A percentile compares a stretch with the other conserved stretches of the same genome.
phyloP scores from a whole-genome alignment of 768 basidiomycete genomes.

The Hericium coralloides region DNA sequence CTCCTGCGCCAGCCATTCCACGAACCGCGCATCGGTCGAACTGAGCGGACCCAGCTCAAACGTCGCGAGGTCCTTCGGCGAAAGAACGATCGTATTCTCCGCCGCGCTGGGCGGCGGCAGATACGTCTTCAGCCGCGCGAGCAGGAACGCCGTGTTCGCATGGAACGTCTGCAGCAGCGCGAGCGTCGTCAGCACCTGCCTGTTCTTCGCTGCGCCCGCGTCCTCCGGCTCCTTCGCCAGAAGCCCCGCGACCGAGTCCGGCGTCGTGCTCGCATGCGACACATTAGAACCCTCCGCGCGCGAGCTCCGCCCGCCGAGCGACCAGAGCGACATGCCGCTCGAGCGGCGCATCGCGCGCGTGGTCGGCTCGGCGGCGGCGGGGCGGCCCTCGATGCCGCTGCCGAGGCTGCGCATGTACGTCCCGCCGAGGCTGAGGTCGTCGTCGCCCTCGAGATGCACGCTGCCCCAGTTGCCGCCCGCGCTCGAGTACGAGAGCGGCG shows the following conservation, averaged over 20 bases:
- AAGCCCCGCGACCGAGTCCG: background rate
- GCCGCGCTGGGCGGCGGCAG: slow-evolving; percentile 1
- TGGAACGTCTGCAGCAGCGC: slow-evolving; percentile 52
- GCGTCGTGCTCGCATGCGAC: background rate
- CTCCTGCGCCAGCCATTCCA: slow-evolving; percentile 70
- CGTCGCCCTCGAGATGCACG: slow-evolving; percentile 57
- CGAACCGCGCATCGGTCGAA: slow-evolving; percentile 56
- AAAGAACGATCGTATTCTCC: slow-evolving; percentile 31
- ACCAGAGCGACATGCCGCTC: slow-evolving; percentile 25
- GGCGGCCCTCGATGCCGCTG: slow-evolving; percentile 62
- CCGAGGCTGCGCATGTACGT: slow-evolving; percentile 49
- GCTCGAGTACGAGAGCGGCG: slow-evolving; percentile 8
- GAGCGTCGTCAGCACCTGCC: slow-evolving; percentile 36
- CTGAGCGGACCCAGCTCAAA: slow-evolving; percentile 75
- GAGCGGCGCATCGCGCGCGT: slow-evolving; percentile 15
- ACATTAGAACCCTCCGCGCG: slow-evolving; percentile 10
- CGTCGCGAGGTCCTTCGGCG: slow-evolving; percentile 52
- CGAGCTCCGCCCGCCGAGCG: slow-evolving; percentile 1
- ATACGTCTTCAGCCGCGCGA: slow-evolving; percentile 33
- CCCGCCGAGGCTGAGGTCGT: slow-evolving; percentile 38
- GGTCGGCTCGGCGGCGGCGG: slow-evolving; percentile 12
- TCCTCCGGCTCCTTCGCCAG: slow-evolving; percentile 29
- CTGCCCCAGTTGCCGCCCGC: slow-evolving; percentile 22
- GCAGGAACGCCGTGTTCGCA: slow-evolving; percentile 50
- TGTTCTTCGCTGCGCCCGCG: slow-evolving; percentile 36